A percentile compares a stretch with the other conserved stretches of the same genome.
phyloP scores from a whole-genome alignment of 257 asterid genomes.

The Leptodermis oblonga region DNA sequence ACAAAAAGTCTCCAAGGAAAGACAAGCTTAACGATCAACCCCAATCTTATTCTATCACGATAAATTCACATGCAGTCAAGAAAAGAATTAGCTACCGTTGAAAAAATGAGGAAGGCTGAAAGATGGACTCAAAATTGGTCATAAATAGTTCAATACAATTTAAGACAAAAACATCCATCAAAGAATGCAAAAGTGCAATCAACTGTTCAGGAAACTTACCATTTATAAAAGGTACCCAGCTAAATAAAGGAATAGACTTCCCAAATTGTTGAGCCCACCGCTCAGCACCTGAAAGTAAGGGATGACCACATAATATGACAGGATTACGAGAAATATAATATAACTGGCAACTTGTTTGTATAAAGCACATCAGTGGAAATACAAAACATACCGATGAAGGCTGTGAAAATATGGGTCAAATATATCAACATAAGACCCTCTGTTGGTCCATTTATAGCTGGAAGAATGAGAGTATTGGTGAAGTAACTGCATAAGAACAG shows the following conservation, averaged over 20 bases:
- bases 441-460: slow-evolving; percentile 89
- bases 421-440: slow-evolving; percentile 91
- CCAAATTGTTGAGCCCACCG: slow-evolving; percentile 93
- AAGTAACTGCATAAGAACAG: slow-evolving; percentile 59
- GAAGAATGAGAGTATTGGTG: slow-evolving; percentile 89
- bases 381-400: slow-evolving; percentile 54
- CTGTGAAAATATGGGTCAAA: slow-evolving; percentile 61
- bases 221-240: slow-evolving; percentile 64
- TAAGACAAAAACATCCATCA: not conserved
- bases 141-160: not conserved
- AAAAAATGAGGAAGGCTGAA: not conserved
- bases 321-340: not conserved
- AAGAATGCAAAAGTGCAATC: not conserved
- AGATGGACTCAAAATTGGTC: not conserved
- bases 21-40: not conserved
- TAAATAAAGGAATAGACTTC: slow-evolving; percentile 60
- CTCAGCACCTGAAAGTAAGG: slow-evolving; percentile 63
- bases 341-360: not conserved
- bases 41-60: not conserved
- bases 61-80: not conserved
- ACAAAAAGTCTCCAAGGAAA: not conserved
- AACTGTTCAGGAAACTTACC: slow-evolving; percentile 43
- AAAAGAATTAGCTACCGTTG: not conserved
- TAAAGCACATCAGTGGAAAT: slow-evolving; percentile 14
- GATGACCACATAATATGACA: slow-evolving; percentile 16